phyloP scores from a whole-genome alignment of 2,329 filamentous ascomycete species.

The Cadophora gregata region DNA sequence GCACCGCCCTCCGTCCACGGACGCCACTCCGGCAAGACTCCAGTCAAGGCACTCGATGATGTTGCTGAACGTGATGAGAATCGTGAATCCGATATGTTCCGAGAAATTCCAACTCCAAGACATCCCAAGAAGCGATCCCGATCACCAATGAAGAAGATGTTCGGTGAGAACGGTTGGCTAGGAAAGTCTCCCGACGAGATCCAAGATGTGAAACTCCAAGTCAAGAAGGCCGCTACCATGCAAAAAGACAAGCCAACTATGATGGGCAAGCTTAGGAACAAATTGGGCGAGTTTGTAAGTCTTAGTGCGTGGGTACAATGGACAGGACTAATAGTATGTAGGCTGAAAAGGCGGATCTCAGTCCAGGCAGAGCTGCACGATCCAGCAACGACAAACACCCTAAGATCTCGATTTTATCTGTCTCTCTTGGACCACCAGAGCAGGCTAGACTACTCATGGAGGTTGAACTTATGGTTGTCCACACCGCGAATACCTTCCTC shows the following conservation, averaged over 20 bases:
- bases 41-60: slow-evolving; percentile 29
- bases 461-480: slow-evolving; percentile 42
- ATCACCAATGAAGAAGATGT: slow-evolving; percentile 46
- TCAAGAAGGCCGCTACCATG: slow-evolving; percentile 25
- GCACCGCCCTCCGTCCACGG: slow-evolving; percentile 5
- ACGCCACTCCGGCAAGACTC: slow-evolving; percentile 31
- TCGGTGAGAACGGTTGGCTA: slow-evolving; percentile 44
- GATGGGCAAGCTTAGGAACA: slow-evolving; percentile 41
- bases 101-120: not conserved
- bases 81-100: slow-evolving; percentile 9
- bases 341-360: slow-evolving; percentile 44
- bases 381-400: slow-evolving; percentile 27
- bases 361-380: slow-evolving; percentile 18
- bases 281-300: slow-evolving; percentile 43
- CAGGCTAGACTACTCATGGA: slow-evolving; percentile 43
- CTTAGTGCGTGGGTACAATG: not conserved
- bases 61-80: slow-evolving; percentile 35
- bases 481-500: slow-evolving; percentile 44
- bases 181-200: slow-evolving; percentile 37
- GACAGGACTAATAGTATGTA: slow-evolving; percentile 19
- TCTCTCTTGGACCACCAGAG: slow-evolving; percentile 39
- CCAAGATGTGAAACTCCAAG: slow-evolving; percentile 21
- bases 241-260: slow-evolving; percentile 37
- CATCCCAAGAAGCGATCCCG: slow-evolving; percentile 39
- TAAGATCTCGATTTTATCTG: slow-evolving; percentile 33